A percentile compares a stretch with the other conserved stretches of the same genome.
Evolutionary conservation across 176 grass and related monocot genomes (phyloP).

Genomic region (sorghum (Sorghum bicolor)): Sorghum_bicolor_NCBIv3 NC_012875.2:58619001-58619500

Average conservation of each 20-base stretch:
- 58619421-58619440: slow-evolving; percentile 65
- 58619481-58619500: slow-evolving; percentile 91
- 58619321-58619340: slow-evolving; percentile 96
- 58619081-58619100: slow-evolving; percentile 96
- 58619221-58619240: slow-evolving; percentile 98
- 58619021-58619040: slow-evolving; percentile 85
- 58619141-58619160: slow-evolving; percentile 90
- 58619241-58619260: slow-evolving; percentile 98
- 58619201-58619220: slow-evolving; percentile 93
- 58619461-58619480: slow-evolving; percentile 98
- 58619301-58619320: slow-evolving; percentile 95
- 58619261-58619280: slow-evolving; percentile 98
- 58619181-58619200: slow-evolving; percentile 79
- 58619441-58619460: slow-evolving; percentile 91
- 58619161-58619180: slow-evolving; percentile 86
- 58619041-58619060: slow-evolving; percentile 93
- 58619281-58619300: slow-evolving; percentile 99
- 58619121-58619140: slow-evolving; percentile 86
- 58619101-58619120: slow-evolving; percentile 96
- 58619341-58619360: slow-evolving; percentile 99
- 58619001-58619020: slow-evolving; percentile 47
- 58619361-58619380: slow-evolving; percentile 86
- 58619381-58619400: slow-evolving; percentile 91
- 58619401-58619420: slow-evolving; percentile 98
- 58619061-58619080: slow-evolving; percentile 90